A percentile compares a stretch with the other conserved stretches of the same genome.
Conservation (phyloP, 164 flowering plant genomes). For the Echeveria elegans region DNA sequence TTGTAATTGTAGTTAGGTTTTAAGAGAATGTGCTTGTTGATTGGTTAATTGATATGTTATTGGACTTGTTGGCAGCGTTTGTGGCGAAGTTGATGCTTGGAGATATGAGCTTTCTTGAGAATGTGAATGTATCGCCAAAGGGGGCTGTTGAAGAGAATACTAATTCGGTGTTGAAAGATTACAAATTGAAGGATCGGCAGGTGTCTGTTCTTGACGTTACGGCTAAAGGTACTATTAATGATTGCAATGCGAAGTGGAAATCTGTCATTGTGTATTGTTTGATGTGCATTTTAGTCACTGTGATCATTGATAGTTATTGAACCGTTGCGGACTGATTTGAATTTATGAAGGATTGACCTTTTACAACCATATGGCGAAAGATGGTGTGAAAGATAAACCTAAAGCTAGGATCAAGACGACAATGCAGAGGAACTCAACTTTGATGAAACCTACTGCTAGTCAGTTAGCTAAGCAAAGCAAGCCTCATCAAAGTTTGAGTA, state of each 20-base stretch:
- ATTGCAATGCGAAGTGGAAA: constrained; percentile 2
- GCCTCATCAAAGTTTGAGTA: constrained; percentile 19
- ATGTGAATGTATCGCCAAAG: constrained; percentile 23
- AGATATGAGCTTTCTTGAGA: constrained; percentile 22
- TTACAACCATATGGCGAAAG: constrained; percentile 26
- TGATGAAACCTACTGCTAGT: constrained; percentile 98
- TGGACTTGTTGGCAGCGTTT: constrained; percentile 36
- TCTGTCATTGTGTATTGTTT: not conserved
- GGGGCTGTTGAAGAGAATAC: constrained; percentile 14
- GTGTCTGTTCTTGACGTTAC: constrained; percentile 18
- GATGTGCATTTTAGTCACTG: not conserved
- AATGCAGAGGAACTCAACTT: constrained; percentile 54
- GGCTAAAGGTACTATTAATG: constrained; percentile 29
- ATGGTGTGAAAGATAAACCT: constrained; percentile 22
- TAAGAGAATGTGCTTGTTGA: not conserved
- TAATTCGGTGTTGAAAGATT: not conserved
- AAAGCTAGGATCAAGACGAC: constrained; percentile 25
- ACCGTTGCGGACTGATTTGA: not conserved
- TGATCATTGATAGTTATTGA: not conserved
- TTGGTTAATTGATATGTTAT: not conserved
- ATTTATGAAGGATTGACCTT: constrained; percentile 31
- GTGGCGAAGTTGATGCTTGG: constrained; percentile 26
- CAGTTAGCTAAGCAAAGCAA: constrained; percentile 80
- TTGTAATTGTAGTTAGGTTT: not conserved
- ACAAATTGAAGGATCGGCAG: not conserved